A percentile compares a stretch with the other conserved stretches of the same genome.
phyloP scores from a whole-genome alignment of 352 stramenopile species.

The Pythium brachiatum region DNA sequence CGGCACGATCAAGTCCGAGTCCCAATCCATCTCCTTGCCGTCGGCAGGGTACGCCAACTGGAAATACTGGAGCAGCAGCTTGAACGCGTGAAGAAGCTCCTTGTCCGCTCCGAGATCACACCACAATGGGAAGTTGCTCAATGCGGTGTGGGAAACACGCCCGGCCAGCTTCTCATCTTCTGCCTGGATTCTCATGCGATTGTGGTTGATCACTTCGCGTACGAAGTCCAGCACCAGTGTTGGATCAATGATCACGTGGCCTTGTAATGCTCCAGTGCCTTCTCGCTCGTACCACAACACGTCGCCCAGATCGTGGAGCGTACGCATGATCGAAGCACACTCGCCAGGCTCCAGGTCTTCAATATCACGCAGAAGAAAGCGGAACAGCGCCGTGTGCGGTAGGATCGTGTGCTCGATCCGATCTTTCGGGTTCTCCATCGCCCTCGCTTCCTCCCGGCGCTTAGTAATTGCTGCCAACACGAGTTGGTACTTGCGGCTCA shows the following conservation, averaged over 20 bases:
- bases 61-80: slow-evolving; percentile 24
- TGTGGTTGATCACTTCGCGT: slow-evolving; percentile 20
- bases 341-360: slow-evolving; percentile 9
- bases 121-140: slow-evolving; percentile 12
- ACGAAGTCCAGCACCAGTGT: slow-evolving; percentile 34
- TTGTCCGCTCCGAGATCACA: slow-evolving; percentile 10
- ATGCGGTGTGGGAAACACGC: slow-evolving; percentile 3
- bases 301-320: slow-evolving; percentile 23
- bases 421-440: slow-evolving; percentile 1
- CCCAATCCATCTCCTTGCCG: slow-evolving; percentile 18
- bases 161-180: not conserved
- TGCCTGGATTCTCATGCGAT: not conserved
- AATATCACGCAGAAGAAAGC: slow-evolving; percentile 1
- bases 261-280: not conserved
- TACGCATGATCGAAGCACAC: slow-evolving; percentile 12
- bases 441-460: slow-evolving; percentile 1
- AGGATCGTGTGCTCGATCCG: slow-evolving; percentile 21
- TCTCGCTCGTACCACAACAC: slow-evolving; percentile 21
- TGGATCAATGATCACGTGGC: slow-evolving; percentile 18
- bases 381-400: slow-evolving; percentile 7
- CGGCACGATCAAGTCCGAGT: slow-evolving; percentile 24
- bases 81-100: slow-evolving; percentile 20
- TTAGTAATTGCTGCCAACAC: slow-evolving; percentile 10
- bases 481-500: slow-evolving; percentile 16
- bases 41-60: slow-evolving; percentile 22